Evolutionary conservation across 2,329 filamentous ascomycete genomes (phyloP).

Genomic region (Orbilia blumenaviensis): DNA sequence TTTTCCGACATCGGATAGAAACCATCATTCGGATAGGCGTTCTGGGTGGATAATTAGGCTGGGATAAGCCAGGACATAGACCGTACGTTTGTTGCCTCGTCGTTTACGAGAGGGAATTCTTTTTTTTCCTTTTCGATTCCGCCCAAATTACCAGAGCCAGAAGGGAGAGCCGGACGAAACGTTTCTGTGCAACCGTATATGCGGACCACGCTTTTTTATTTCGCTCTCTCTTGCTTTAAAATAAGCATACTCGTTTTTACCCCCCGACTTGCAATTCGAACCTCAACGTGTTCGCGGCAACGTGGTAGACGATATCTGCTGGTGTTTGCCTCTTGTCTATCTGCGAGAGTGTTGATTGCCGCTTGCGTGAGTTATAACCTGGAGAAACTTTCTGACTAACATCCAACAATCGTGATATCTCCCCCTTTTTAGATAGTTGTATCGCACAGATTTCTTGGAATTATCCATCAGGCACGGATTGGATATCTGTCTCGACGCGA

Average conservation of each 20-base stretch:
- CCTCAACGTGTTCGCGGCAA: slow-evolving; percentile 49
- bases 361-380: slow-evolving; percentile 11
- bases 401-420: not conserved
- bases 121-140: not conserved
- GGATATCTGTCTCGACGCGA: slow-evolving; percentile 25
- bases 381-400: slow-evolving; percentile 1
- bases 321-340: not conserved
- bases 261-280: slow-evolving; percentile 15
- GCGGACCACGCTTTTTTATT: slow-evolving; percentile 22
- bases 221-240: not conserved
- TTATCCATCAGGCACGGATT: not conserved
- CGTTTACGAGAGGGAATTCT: slow-evolving; percentile 11
- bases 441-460: not conserved
- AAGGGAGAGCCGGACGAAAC: slow-evolving; percentile 5
- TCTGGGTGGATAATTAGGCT: not conserved
- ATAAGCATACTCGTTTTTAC: too few species aligned
- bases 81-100: slow-evolving; percentile 17
- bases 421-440: not conserved
- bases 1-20: slow-evolving; percentile 34
- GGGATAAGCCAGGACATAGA: slow-evolving; percentile 4
- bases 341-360: slow-evolving; percentile 14
- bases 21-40: slow-evolving; percentile 1
- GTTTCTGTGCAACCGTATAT: slow-evolving; percentile 50
- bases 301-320: not conserved
- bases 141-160: slow-evolving; percentile 4